Evolutionary conservation across 495 filamentous ascomycete genomes (phyloP), one percentile per base, ranked within the genome.

Genomic region (Clohesyomyces aquaticus): DNA sequence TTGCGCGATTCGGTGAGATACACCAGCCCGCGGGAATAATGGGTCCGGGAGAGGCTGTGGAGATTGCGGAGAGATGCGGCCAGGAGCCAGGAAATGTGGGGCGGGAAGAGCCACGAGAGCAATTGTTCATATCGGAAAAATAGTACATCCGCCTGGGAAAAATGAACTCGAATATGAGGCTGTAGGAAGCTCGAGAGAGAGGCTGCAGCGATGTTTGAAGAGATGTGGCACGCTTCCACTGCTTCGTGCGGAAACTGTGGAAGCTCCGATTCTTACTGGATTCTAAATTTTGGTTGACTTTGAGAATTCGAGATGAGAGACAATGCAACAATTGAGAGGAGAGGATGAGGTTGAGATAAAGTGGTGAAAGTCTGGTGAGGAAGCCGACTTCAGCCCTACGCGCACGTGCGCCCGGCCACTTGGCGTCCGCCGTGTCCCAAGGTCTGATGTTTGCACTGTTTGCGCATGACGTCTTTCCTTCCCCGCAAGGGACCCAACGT

Each of bases 21-120:
- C 21, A 45, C 23, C 38, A 46, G 14, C 38, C 55, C 29, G 46
- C 38, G 23, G 42, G 22, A 26, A 46, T 3, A 21, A 16, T 23
- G 21, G 29, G 55, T 25, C 10, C 26, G 49, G 45, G 23, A 26
- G 45, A 49, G 35, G 27, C 41, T 58, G 55, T 32, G 55, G 55
- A 58, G 41, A 50, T 32, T 22, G 19, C 47, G 56, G 56, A 59
- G 55, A 38, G 14, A 14, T 38, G 32, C 6, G 14, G 32, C 32
- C 32, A 38, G 32, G 6, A 38, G 14, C n/a, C 32, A 38, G 6
- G 32, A 14, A 38, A 38, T 38, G 32, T 38, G 32, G 32, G 32
- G 32, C 6, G 14, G 14, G 6, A 6, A 6, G 6, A 14, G 14
- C 32, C 14, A 38, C 32, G 32, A 38, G 32, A 38, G 14, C 6